A percentile compares a stretch with the other conserved stretches of the same genome.
These are phyloP conservation scores for Cytospora chrysosperma DNA, from an alignment of 2,329 filamentous ascomycete genomes.

Conservation along the genomic window DNA sequence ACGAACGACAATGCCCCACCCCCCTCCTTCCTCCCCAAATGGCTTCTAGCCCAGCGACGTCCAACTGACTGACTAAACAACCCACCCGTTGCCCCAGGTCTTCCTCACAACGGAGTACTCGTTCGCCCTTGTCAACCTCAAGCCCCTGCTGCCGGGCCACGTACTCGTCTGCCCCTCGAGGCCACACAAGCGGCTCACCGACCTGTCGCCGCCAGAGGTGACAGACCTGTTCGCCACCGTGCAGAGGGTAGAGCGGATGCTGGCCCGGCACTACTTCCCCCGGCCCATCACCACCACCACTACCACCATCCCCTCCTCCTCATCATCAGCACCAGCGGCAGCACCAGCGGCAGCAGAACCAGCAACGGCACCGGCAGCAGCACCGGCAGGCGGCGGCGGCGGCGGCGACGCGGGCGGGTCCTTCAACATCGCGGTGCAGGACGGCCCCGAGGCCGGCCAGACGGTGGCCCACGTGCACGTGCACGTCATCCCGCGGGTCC, in stretches of 20 bases:
- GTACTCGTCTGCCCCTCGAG: conserved; percentile 81
- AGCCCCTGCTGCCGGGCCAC: conserved; percentile 89
- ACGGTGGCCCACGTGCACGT: conserved; percentile 92
- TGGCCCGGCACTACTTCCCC: conserved; percentile 58
- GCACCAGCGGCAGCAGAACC: too few species aligned
- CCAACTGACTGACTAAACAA: too few species aligned
- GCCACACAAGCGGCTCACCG: conserved; percentile 68
- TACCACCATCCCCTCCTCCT: too few species aligned
- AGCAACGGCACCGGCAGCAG: conserved; percentile 37
- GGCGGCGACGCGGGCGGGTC: conserved; percentile 59
- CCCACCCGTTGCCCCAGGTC: conserved; percentile 64
- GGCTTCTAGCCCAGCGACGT: neutral
- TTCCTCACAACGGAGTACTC: conserved; percentile 78
- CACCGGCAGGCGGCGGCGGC: conserved; percentile 45
- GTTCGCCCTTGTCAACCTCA: conserved; percentile 92
- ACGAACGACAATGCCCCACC: too few species aligned
- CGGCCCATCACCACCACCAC: conserved; percentile 4
- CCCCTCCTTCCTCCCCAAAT: neutral
- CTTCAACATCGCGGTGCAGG: conserved; percentile 94
- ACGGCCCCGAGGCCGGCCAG: conserved; percentile 86
- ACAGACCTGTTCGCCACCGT: conserved; percentile 84
- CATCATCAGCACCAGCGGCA: too few species aligned
- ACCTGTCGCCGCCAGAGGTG: conserved; percentile 70
- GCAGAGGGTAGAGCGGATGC: conserved; percentile 75
- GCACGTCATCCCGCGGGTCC: conserved; percentile 78